Conservation (phyloP, 2,329 filamentous ascomycete genomes). For the Fusarium sp. region DNA sequence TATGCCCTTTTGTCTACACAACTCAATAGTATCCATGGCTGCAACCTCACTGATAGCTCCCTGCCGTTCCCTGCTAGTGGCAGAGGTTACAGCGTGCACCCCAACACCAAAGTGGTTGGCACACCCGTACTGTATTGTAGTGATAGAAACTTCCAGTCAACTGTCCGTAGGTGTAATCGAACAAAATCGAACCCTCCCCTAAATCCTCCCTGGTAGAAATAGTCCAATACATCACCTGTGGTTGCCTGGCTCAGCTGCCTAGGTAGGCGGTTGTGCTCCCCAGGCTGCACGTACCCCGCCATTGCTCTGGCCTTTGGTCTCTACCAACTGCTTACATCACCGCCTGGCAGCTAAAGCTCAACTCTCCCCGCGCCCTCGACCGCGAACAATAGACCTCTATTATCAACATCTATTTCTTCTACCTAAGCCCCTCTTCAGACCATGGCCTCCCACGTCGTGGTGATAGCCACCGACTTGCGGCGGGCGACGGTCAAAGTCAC, state of each 20-base stretch:
- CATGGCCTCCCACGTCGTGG: conserved; percentile 91
- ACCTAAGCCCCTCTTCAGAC: conserved; percentile 33
- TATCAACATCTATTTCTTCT: neutral
- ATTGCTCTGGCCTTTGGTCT: conserved; percentile 5
- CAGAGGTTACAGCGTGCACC: neutral
- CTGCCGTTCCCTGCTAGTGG: neutral
- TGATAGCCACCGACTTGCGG: conserved; percentile 83
- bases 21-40: neutral
- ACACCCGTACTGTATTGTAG: neutral
- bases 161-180: neutral
- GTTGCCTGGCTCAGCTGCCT: conserved; percentile 26
- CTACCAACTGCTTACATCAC: conserved; percentile 36
- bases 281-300: conserved; percentile 23
- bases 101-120: neutral
- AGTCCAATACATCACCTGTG: neutral
- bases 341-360: conserved; percentile 18
- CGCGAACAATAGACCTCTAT: neutral
- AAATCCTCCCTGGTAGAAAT: neutral
- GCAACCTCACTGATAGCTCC: neutral
- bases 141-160: neutral
- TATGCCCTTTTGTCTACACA: neutral
- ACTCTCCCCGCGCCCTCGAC: conserved; percentile 17
- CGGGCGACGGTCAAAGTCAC: conserved; percentile 85
- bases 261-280: neutral
- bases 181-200: neutral